Evolutionary conservation across 768 basidiomycete species (phyloP).

Genomic region (Leccinum subtestaceum): DNA sequence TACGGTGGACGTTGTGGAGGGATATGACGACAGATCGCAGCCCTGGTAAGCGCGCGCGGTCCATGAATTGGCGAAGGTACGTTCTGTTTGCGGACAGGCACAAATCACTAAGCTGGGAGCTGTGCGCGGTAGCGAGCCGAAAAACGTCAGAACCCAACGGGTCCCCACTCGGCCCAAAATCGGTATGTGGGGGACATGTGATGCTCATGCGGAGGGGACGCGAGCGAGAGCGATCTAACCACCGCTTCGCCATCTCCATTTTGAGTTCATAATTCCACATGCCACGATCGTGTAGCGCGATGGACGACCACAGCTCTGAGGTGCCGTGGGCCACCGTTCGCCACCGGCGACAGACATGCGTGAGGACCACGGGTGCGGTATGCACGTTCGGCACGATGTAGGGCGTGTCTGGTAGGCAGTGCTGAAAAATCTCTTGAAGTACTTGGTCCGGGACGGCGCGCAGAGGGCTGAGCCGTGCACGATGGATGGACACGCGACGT

Average conservation of each 20-base stretch:
- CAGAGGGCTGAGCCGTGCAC: slow-evolving; percentile 29
- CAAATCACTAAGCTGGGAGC: slow-evolving; percentile 17
- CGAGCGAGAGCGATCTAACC: slow-evolving; percentile 20
- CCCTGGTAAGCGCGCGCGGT: slow-evolving; percentile 4
- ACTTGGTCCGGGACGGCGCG: slow-evolving; percentile 32
- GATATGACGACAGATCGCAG: slow-evolving; percentile 18
- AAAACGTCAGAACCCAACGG: slow-evolving; percentile 18
- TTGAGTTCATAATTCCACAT: slow-evolving; percentile 29
- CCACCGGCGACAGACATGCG: slow-evolving; percentile 35
- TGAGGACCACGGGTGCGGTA: slow-evolving; percentile 32
- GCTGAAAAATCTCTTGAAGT: slow-evolving; percentile 31
- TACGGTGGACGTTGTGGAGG: slow-evolving; percentile 10
- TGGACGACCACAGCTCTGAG: slow-evolving; percentile 33
- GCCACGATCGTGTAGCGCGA: slow-evolving; percentile 28
- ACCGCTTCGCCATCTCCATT: slow-evolving; percentile 23
- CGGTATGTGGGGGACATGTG: slow-evolving; percentile 14
- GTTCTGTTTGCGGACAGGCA: slow-evolving; percentile 14
- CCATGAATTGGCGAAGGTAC: slow-evolving; percentile 24
- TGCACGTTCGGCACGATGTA: slow-evolving; percentile 22
- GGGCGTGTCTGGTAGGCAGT: slow-evolving; percentile 23
- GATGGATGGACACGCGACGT: slow-evolving; percentile 19
- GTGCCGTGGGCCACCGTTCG: slow-evolving; percentile 26
- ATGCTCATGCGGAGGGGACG: slow-evolving; percentile 27
- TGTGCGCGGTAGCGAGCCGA: slow-evolving; percentile 21
- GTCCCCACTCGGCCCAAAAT: slow-evolving; percentile 12